phyloP scores from a whole-genome alignment of 352 stramenopile species.

The Phytophthora syringae region DNA sequence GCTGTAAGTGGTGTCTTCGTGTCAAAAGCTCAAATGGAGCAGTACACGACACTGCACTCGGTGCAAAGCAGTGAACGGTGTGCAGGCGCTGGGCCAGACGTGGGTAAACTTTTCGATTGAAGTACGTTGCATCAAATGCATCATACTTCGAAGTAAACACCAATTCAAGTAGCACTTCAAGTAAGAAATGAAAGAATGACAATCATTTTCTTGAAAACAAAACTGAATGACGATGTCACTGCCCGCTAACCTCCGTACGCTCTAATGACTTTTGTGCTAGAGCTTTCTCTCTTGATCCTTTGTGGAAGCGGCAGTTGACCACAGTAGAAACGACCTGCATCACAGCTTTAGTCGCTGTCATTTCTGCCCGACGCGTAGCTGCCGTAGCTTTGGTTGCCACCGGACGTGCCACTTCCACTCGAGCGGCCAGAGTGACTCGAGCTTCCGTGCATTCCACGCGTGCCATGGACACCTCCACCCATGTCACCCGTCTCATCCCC shows the following conservation, averaged over 20 bases:
- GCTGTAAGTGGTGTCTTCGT: not conserved
- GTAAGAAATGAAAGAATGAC: too few relatives aligned
- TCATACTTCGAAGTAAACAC: too few relatives aligned
- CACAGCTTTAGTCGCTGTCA: slow-evolving; percentile 23
- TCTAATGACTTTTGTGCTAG: not conserved
- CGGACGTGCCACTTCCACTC: slow-evolving; percentile 7
- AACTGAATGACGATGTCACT: too few relatives aligned
- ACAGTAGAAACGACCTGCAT: not conserved
- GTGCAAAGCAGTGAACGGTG: too few relatives aligned
- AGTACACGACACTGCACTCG: not conserved
- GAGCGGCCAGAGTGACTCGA: slow-evolving; percentile 12
- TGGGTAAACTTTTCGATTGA: slow-evolving; percentile 23
- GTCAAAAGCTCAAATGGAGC: slow-evolving; percentile 8
- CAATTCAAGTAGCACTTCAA: too few relatives aligned
- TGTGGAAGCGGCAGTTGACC: not conserved
- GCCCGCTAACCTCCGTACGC: not conserved
- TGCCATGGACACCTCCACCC: slow-evolving; percentile 5
- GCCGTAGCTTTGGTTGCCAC: slow-evolving; percentile 14
- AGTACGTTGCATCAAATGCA: too few relatives aligned
- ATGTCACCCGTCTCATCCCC: slow-evolving; percentile 9
- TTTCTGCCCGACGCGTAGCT: slow-evolving; percentile 14
- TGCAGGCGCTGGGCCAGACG: too few relatives aligned
- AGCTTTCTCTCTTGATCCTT: not conserved
- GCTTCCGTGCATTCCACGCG: slow-evolving; percentile 4
- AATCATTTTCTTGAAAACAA: too few relatives aligned